Evolutionary conservation across 768 basidiomycete species (phyloP).

Genomic region (Rhodotorula toruloides): DNA sequence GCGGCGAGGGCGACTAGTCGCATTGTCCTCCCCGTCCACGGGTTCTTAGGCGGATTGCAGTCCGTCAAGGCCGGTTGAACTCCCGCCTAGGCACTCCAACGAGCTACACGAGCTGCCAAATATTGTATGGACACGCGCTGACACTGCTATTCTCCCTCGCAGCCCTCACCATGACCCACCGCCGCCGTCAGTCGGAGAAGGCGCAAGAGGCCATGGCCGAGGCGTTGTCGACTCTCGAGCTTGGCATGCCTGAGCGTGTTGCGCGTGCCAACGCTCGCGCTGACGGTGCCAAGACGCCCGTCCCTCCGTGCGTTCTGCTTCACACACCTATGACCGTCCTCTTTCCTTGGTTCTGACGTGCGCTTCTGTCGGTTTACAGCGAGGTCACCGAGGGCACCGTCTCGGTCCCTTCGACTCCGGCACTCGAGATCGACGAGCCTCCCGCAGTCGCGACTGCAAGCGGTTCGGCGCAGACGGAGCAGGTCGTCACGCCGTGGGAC

Average conservation of each 20-base stretch:
- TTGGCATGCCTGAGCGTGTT: constrained; percentile 36
- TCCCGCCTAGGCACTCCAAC: too few species aligned
- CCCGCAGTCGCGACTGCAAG: constrained; percentile 9
- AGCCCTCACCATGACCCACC: constrained; percentile 37
- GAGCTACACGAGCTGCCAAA: too few species aligned
- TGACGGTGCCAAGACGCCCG: constrained; percentile 36
- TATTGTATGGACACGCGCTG: too few species aligned
- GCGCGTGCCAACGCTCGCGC: constrained; percentile 36
- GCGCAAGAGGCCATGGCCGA: constrained; percentile 38
- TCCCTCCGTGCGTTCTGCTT: constrained; percentile 28
- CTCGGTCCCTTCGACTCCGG: constrained; percentile 15
- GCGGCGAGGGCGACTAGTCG: too few species aligned
- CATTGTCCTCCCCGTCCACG: neutral
- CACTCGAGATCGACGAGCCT: constrained; percentile 27
- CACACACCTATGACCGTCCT: neutral
- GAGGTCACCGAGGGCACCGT: constrained; percentile 20
- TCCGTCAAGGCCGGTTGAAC: too few species aligned
- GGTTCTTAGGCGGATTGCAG: too few species aligned
- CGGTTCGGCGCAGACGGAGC: constrained; percentile 21
- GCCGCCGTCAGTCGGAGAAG: constrained; percentile 31
- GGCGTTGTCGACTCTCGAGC: constrained; percentile 33
- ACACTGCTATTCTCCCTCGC: neutral
- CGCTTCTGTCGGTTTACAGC: neutral
- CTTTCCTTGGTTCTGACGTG: too few species aligned
- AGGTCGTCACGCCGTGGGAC: constrained; percentile 82